Evolutionary conservation across 1,284 basidiomycete genomes (phyloP).

Genomic region (Ustilago tritici): DNA sequence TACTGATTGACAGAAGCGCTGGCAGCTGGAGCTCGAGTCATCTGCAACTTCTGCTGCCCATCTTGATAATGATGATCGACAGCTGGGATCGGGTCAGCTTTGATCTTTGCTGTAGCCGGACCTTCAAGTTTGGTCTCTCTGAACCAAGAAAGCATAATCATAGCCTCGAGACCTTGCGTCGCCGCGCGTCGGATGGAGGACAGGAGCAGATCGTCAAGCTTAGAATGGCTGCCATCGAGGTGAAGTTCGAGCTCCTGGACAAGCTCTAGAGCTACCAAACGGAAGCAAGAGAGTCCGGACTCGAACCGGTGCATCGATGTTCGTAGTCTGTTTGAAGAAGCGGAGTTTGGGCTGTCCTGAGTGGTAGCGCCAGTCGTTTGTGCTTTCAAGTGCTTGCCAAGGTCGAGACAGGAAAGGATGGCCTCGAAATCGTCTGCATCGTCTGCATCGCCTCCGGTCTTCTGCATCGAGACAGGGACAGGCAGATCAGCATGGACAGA

Average conservation of each 20-base stretch:
- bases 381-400: not conserved
- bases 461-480: not conserved
- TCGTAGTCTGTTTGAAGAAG: not conserved
- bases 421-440: constrained; percentile 1
- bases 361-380: not conserved
- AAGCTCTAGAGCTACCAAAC: constrained; percentile 1
- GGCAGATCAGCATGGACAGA: not conserved
- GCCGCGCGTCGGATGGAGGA: constrained; percentile 8
- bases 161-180: constrained; percentile 14
- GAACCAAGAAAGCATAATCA: constrained; percentile 22
- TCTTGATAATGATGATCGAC: not conserved
- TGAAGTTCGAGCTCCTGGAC: constrained; percentile 2
- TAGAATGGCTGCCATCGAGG: not conserved
- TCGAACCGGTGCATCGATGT: constrained; percentile 9
- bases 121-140: constrained; percentile 15
- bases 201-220: constrained; percentile 18
- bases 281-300: constrained; percentile 1
- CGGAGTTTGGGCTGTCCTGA: not conserved
- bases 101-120: not conserved
- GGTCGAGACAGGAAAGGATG: not conserved
- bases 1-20: not conserved
- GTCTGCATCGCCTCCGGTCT: not conserved
- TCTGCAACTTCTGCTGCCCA: not conserved
- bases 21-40: not conserved
- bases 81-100: not conserved